Percentiles rank a stretch among this genome's conserved stretches.
Evolutionary conservation across 257 asterid species (phyloP).

Genomic region (Fraxinus anomala): DNA sequence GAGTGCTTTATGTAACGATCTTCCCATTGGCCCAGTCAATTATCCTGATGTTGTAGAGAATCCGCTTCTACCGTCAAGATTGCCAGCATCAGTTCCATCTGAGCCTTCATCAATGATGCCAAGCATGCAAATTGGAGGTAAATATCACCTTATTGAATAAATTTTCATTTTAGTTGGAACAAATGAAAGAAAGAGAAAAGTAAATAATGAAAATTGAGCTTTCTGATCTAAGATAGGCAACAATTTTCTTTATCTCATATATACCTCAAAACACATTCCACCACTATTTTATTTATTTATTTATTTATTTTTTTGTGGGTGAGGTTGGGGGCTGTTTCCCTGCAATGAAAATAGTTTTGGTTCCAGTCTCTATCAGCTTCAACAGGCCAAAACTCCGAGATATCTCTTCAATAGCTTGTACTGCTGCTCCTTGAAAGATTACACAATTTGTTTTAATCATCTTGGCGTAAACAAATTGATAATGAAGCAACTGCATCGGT

Average conservation of each 20-base stretch:
- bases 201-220: not conserved
- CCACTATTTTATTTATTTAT: not conserved
- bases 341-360: not conserved
- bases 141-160: slow-evolving; percentile 13
- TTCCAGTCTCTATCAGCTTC: not conserved
- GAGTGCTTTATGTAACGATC: slow-evolving; percentile 43
- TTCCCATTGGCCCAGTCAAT: slow-evolving; percentile 55
- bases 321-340: not conserved
- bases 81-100: slow-evolving; percentile 46
- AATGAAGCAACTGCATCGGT: not conserved
- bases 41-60: slow-evolving; percentile 59
- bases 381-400: not conserved
- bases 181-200: not conserved
- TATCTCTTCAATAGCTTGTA: not conserved
- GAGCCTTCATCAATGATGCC: slow-evolving; percentile 60
- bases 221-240: not conserved
- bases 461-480: not conserved
- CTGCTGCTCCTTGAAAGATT: not conserved
- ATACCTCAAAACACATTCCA: not conserved
- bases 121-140: slow-evolving; percentile 67
- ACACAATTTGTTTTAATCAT: not conserved
- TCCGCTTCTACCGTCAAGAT: slow-evolving; percentile 56
- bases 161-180: not conserved
- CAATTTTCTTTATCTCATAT: not conserved
- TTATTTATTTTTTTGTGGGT: not conserved